phyloP scores from a whole-genome alignment of 345 rosid species.

The Salix brachista region DNA sequence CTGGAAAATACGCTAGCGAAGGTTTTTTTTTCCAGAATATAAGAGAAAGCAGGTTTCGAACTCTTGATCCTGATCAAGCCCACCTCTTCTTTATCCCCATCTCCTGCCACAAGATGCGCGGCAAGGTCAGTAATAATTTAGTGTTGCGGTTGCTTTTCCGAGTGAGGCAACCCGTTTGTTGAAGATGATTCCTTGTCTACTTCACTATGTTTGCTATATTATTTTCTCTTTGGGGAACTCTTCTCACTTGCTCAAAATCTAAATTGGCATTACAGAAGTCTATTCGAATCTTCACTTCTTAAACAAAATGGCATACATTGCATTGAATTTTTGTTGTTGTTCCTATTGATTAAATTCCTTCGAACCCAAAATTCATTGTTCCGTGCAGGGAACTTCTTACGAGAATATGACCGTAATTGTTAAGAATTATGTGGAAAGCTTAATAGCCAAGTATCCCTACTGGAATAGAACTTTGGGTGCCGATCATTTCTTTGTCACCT shows the following conservation, averaged over 20 bases:
- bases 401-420: slow-evolving; percentile 93
- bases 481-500: slow-evolving; percentile 96
- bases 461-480: slow-evolving; percentile 97
- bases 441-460: slow-evolving; percentile 72
- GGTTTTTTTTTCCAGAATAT: slow-evolving; percentile 97
- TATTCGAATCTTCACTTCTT: neutral
- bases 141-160: neutral
- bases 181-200: neutral
- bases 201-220: neutral
- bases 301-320: neutral
- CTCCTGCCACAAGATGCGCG: slow-evolving; percentile 98
- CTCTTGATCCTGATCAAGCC: slow-evolving; percentile 75
- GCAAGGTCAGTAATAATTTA: slow-evolving; percentile 47
- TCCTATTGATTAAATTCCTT: neutral
- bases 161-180: no score
- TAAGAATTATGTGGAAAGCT: slow-evolving; percentile 63
- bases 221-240: no score
- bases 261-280: no score
- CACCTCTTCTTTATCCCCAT: slow-evolving; percentile 91
- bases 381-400: slow-evolving; percentile 76
- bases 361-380: neutral
- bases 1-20: slow-evolving; percentile 96
- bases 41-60: slow-evolving; percentile 66
- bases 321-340: neutral
- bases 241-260: no score